Conservation (phyloP, 2,329 filamentous ascomycete species). For the Emmonsiellopsis sp. region DNA sequence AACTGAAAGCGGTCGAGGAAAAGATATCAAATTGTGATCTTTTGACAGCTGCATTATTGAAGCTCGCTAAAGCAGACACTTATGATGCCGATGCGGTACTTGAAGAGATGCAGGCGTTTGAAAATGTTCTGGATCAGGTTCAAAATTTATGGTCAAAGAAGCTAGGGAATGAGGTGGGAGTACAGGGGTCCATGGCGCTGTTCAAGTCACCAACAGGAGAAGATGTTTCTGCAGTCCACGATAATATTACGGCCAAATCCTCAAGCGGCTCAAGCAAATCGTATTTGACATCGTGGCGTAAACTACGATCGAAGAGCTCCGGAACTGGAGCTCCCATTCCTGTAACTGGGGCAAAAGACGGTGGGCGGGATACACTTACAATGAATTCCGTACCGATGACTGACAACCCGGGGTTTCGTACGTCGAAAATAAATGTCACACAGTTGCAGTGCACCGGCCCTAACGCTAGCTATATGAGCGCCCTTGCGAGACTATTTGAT, state of each 20-base stretch:
- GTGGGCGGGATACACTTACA: constrained; percentile 50
- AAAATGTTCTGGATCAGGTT: constrained; percentile 76
- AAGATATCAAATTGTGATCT: constrained; percentile 89
- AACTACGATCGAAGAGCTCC: constrained; percentile 82
- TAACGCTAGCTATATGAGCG: constrained; percentile 82
- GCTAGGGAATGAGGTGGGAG: constrained; percentile 85
- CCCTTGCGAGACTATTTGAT: constrained; percentile 83
- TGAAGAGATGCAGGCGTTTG: constrained; percentile 87
- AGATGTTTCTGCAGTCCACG: constrained; percentile 34
- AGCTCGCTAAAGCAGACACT: constrained; percentile 74
- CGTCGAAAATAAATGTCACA: constrained; percentile 60
- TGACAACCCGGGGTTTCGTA: constrained; percentile 47
- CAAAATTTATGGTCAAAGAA: constrained; percentile 69
- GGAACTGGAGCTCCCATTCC: constrained; percentile 37
- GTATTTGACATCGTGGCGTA: constrained; percentile 78
- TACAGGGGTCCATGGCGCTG: constrained; percentile 60
- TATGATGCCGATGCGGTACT: constrained; percentile 84
- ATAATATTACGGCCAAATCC: constrained; percentile 29
- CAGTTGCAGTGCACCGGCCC: constrained; percentile 69
- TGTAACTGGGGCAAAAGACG: constrained; percentile 30
- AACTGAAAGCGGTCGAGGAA: constrained; percentile 82
- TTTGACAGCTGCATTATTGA: constrained; percentile 77
- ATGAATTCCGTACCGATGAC: constrained; percentile 77
- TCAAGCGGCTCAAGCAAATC: constrained; percentile 62
- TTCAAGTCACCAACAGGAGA: constrained; percentile 55